Percentiles rank a stretch among this genome's conserved stretches.
These are phyloP conservation scores for Aurantiochytrium sp. DNA, from an alignment of 108 stramenopile species.

Conservation along the genomic window DNA sequence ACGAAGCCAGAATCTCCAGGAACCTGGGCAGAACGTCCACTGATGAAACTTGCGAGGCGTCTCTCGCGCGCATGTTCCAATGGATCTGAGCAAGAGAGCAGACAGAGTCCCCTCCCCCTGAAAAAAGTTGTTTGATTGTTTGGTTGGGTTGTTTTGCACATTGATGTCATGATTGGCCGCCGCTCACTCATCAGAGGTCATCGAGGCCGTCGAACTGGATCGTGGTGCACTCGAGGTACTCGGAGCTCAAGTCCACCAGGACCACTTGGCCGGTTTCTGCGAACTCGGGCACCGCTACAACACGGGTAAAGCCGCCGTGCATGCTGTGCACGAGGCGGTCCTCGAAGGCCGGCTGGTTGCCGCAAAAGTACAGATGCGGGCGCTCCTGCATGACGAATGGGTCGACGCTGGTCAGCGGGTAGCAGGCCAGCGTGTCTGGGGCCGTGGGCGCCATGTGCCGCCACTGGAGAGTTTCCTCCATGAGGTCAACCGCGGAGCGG, in stretches of 20 bases:
- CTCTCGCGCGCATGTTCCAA: too few species aligned
- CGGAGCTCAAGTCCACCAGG: conserved; percentile 40
- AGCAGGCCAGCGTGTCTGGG: conserved; percentile 59
- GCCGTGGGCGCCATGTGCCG: conserved; percentile 57
- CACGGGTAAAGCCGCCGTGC: background rate
- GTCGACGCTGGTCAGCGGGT: conserved; percentile 48
- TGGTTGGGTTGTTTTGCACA: too few species aligned
- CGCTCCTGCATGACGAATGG: conserved; percentile 53
- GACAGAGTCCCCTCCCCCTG: too few species aligned
- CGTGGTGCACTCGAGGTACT: conserved; percentile 45
- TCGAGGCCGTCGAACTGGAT: conserved; percentile 35
- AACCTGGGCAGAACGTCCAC: too few species aligned
- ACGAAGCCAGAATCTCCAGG: too few species aligned
- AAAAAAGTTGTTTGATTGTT: too few species aligned
- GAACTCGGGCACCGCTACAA: conserved; percentile 50
- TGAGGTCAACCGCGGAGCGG: background rate
- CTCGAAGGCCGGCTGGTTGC: conserved; percentile 49
- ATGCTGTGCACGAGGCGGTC: conserved; percentile 23
- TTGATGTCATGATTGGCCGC: background rate
- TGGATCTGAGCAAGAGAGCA: too few species aligned
- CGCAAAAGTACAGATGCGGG: conserved; percentile 52
- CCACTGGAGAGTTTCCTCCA: conserved; percentile 51
- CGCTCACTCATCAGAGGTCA: background rate
- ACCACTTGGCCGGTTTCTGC: conserved; percentile 46
- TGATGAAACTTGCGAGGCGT: too few species aligned